A percentile compares a stretch with the other conserved stretches of the same genome.
Evolutionary conservation across 2,329 filamentous ascomycete genomes (phyloP).

Genomic region (Myotisia sp.): DNA sequence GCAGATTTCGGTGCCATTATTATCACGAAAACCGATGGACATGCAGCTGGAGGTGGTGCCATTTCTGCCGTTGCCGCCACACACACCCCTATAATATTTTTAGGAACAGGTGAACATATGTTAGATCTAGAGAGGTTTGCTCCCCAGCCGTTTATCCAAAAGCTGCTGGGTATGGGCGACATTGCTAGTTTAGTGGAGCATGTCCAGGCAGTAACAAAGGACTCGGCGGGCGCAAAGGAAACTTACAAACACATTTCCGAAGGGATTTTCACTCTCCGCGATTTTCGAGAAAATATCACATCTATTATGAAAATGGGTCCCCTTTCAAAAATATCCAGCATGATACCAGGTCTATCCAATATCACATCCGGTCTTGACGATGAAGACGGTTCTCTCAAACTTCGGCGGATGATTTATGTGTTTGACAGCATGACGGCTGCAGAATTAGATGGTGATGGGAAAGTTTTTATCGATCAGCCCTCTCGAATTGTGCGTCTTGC

Average conservation of each 20-base stretch:
- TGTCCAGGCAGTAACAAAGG: slow-evolving; percentile 84
- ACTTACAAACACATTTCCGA: slow-evolving; percentile 98
- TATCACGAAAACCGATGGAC: slow-evolving; percentile 96
- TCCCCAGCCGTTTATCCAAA: slow-evolving; percentile 83
- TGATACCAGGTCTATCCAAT: slow-evolving; percentile 89
- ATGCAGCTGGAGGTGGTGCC: slow-evolving; percentile 87
- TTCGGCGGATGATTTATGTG: slow-evolving; percentile 98
- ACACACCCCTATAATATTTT: slow-evolving; percentile 91
- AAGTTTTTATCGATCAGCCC: slow-evolving; percentile 83
- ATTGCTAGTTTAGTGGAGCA: slow-evolving; percentile 92
- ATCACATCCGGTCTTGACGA: slow-evolving; percentile 96
- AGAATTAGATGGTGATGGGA: slow-evolving; percentile 89
- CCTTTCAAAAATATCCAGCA: slow-evolving; percentile 90
- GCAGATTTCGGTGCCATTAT: slow-evolving; percentile 97
- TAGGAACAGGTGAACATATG: slow-evolving; percentile 95
- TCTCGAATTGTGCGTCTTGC: slow-evolving; percentile 86
- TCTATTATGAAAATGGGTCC: slow-evolving; percentile 99
- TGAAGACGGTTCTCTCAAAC: slow-evolving; percentile 81
- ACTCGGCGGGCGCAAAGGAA: slow-evolving; percentile 67
- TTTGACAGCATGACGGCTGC: slow-evolving; percentile 97
- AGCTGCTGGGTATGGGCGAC: slow-evolving; percentile 92
- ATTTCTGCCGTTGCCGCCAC: slow-evolving; percentile 96
- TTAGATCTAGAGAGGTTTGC: slow-evolving; percentile 86
- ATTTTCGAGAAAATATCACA: slow-evolving; percentile 83
- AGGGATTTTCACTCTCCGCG: slow-evolving; percentile 87